These are phyloP conservation scores for Withania somnifera DNA, from an alignment of 305 asterid species.

Conservation along the genomic window DNA sequence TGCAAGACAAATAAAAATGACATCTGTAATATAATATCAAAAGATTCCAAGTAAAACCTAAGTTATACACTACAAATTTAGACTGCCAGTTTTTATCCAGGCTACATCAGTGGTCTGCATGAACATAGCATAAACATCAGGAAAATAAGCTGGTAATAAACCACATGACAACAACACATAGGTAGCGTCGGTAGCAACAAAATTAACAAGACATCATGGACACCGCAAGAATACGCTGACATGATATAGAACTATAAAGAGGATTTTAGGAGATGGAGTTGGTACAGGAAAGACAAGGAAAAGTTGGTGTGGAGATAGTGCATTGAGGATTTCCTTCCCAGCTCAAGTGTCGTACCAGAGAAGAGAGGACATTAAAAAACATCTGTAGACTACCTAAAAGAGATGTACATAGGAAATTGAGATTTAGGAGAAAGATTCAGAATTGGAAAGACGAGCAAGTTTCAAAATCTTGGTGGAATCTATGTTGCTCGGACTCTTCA, in stretches of 20 bases:
- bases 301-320: not conserved
- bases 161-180: not conserved
- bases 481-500: no score
- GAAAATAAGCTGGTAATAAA: not conserved
- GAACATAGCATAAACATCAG: not conserved
- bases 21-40: not conserved
- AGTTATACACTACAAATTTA: not conserved
- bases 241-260: not conserved
- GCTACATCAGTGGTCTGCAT: not conserved
- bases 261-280: not conserved
- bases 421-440: not conserved
- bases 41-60: not conserved
- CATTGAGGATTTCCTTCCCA: not conserved
- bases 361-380: not conserved
- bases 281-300: not conserved
- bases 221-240: not conserved
- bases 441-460: not conserved
- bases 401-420: not conserved
- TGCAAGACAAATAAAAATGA: conserved; percentile 5
- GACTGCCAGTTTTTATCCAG: not conserved
- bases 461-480: not conserved
- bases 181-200: not conserved
- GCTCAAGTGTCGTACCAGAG: not conserved
- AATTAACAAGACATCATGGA: not conserved
- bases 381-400: not conserved